phyloP scores from a whole-genome alignment of 2,329 filamentous ascomycete species.

The Colletotrichum navitas region DNA sequence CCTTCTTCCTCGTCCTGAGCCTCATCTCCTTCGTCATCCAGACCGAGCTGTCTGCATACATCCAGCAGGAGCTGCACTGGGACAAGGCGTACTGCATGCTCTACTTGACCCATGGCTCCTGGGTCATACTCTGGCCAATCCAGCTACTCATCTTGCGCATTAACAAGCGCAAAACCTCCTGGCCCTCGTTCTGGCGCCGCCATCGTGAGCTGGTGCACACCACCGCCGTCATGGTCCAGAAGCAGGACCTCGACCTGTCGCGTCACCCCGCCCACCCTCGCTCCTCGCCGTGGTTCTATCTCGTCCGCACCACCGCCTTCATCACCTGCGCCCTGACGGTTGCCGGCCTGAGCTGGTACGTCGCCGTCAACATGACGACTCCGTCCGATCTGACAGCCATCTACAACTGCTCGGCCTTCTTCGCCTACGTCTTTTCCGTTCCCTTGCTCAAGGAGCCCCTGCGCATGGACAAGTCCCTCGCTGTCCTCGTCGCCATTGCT shows the following conservation, averaged over 20 bases:
- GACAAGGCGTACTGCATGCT: conserved; percentile 99
- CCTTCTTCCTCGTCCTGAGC: conserved; percentile 84
- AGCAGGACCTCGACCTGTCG: conserved; percentile 77
- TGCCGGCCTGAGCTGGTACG: conserved; percentile 94
- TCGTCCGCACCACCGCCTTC: conserved; percentile 82
- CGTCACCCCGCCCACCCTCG: conserved; percentile 53
- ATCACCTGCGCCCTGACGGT: conserved; percentile 89
- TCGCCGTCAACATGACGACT: conserved; percentile 93
- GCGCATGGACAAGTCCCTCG: conserved; percentile 85
- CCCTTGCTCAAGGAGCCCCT: conserved; percentile 88
- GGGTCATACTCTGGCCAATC: conserved; percentile 88
- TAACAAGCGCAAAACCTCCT: conserved; percentile 82
- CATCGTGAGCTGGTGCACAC: conserved; percentile 65
- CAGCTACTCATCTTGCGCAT: conserved; percentile 85
- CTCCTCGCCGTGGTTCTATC: conserved; percentile 70
- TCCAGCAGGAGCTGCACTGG: conserved; percentile 93
- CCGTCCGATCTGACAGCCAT: conserved; percentile 96
- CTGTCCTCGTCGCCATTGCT: conserved; percentile 86
- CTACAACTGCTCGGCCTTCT: conserved; percentile 99
- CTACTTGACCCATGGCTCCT: conserved; percentile 96
- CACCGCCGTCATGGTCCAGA: conserved; percentile 85
- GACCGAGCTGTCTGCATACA: conserved; percentile 95
- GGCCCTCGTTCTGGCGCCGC: conserved; percentile 85
- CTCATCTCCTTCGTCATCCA: conserved; percentile 92
- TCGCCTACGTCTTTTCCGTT: conserved; percentile 97